A percentile compares a stretch with the other conserved stretches of the same genome.
phyloP scores from a whole-genome alignment of 768 basidiomycete species.

The Tylopilus intermedius region DNA sequence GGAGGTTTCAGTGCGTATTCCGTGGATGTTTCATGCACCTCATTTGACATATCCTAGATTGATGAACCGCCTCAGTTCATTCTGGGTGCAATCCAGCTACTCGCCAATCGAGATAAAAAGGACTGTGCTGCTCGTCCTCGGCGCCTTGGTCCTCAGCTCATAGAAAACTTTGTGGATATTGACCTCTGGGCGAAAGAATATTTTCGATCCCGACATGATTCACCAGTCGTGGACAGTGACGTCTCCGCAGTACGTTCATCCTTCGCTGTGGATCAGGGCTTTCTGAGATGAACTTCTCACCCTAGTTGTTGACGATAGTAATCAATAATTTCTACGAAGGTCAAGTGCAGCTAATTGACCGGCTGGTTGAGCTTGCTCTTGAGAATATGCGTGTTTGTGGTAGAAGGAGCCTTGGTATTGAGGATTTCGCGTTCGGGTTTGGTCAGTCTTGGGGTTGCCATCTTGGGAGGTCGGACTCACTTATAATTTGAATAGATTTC shows the following conservation, averaged over 20 bases:
- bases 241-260: conserved; percentile 16
- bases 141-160: conserved; percentile 26
- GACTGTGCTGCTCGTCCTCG: conserved; percentile 13
- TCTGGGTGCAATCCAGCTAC: conserved; percentile 24
- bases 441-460: conserved; percentile 14
- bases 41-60: conserved; percentile 16
- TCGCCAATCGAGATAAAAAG: conserved; percentile 24
- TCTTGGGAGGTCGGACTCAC: background rate
- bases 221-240: conserved; percentile 12
- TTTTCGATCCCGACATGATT: conserved; percentile 20
- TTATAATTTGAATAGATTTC: conserved; percentile 18
- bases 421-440: conserved; percentile 29
- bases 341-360: conserved; percentile 26
- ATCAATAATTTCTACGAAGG: conserved; percentile 30
- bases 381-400: conserved; percentile 20
- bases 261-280: background rate
- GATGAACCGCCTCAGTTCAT: conserved; percentile 23
- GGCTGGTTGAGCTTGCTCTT: conserved; percentile 22
- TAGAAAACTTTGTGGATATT: conserved; percentile 30
- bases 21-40: background rate
- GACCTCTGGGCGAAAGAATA: conserved; percentile 26
- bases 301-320: conserved; percentile 27
- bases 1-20: conserved; percentile 20
- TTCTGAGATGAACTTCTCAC: background rate
- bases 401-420: conserved; percentile 14